phyloP scores from a whole-genome alignment of 805 yeast species.

The Suhomyces sp. region DNA sequence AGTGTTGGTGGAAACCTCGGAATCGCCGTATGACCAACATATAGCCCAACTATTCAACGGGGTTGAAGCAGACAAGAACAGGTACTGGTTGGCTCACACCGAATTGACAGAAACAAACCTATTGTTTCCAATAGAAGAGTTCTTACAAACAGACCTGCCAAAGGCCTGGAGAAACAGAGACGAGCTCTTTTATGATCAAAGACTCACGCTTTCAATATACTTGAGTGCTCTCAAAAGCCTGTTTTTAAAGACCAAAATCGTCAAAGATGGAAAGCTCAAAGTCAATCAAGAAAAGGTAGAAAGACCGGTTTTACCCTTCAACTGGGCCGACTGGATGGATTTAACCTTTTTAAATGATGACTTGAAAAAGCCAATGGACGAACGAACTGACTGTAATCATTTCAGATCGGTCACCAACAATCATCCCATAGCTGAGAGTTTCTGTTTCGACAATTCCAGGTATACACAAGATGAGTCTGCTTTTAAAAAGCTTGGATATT shows the following conservation, averaged over 20 bases:
- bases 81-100: constrained; percentile 28
- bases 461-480: constrained; percentile 18
- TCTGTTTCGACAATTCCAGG: constrained; percentile 20
- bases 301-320: constrained; percentile 18
- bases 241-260: background rate
- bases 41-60: constrained; percentile 9
- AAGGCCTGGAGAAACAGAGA: constrained; percentile 21
- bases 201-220: constrained; percentile 20
- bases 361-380: constrained; percentile 5
- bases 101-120: constrained; percentile 16
- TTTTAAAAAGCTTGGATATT: constrained; percentile 18
- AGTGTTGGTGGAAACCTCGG: no score
- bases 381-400: constrained; percentile 12
- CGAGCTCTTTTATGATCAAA: constrained; percentile 20
- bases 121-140: constrained; percentile 14
- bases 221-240: constrained; percentile 6
- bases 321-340: constrained; percentile 29
- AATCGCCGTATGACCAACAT: background rate
- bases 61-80: constrained; percentile 17
- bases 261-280: constrained; percentile 6
- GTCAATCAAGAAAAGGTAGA: constrained; percentile 1
- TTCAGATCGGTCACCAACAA: constrained; percentile 12
- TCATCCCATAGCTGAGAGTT: constrained; percentile 9
- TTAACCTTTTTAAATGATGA: constrained; percentile 14
- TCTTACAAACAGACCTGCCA: constrained; percentile 11